Evolutionary conservation across 768 basidiomycete genomes (phyloP), one percentile per base, ranked within the genome.

Genomic region (Lactarius evosmus): DNA sequence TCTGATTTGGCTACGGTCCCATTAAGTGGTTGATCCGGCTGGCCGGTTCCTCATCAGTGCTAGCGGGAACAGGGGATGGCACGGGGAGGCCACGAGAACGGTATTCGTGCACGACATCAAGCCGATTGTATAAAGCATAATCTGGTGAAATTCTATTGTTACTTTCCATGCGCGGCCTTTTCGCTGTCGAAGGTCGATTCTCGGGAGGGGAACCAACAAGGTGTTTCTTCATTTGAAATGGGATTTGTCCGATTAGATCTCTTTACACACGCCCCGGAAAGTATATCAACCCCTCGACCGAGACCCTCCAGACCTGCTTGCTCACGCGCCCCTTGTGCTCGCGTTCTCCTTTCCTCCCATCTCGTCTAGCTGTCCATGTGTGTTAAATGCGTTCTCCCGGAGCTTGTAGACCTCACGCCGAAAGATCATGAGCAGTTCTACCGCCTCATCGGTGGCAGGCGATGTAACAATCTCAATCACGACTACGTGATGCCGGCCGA

Each of bases 51-150:
- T 98, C 70, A 85, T 96, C 65, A 95, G 91, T 71, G 91, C 93
- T 17, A 95, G 93, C 69, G 95, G 95, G 56, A 94, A 94, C 73
- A 84, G 95, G 63, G 95, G 94, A 62, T 95, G 93, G 92, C 87
- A 90, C 70, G 95, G 94, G 33, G 93, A 95, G 67, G 89, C 89
- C 36, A 95, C 95, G 9, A 82, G 84, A 68, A 95, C 93, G 16
- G 88, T 97, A 12, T 87, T 96, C 72, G 86, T 97, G 44, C 93
- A 96, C 74, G 93, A 95, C 72, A 85, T 97, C 73, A 92, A 86
- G 62, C 71, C 66, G 17, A 58, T 59, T 50, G 55, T 59, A 49
- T 68, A 58, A 64, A 46, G 22, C 19, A 33, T 30, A 50, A 34
- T 30, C 34, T 54, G 46, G 58, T 56, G 46, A 61, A 49, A 61